Conservation (phyloP, 2,329 filamentous ascomycete species). For the Didymosphaeria variabile region DNA sequence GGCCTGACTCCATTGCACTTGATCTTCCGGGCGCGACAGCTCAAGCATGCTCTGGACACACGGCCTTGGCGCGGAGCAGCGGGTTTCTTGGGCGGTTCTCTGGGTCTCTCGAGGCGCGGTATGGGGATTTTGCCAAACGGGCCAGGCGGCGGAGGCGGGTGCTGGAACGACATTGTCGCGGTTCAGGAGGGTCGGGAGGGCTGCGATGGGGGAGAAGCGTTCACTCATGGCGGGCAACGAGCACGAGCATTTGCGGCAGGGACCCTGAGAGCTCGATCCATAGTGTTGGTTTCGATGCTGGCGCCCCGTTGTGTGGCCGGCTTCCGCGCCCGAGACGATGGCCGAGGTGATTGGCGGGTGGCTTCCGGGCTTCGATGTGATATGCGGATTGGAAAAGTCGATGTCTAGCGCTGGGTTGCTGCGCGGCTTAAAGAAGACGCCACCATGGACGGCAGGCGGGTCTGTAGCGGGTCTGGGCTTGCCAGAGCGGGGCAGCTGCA, state of each 20-base stretch:
- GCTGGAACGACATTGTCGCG: slow-evolving; percentile 3
- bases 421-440: no score
- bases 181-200: neutral
- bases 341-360: neutral
- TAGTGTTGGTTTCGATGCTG: neutral
- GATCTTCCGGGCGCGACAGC: slow-evolving; percentile 48
- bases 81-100: slow-evolving; percentile 23
- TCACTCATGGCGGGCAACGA: neutral
- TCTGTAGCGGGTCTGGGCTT: no score
- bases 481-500: no score
- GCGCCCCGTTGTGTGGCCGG: no score
- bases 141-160: neutral
- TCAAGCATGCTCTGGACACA: slow-evolving; percentile 43
- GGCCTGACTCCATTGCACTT: slow-evolving; percentile 49
- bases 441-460: no score
- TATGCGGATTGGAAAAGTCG: no score
- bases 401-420: no score
- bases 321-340: neutral
- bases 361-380: no score
- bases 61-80: slow-evolving; percentile 26
- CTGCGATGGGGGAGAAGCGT: neutral
- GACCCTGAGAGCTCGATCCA: no score
- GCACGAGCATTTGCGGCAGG: no score
- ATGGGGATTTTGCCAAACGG: slow-evolving; percentile 34
- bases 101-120: slow-evolving; percentile 34